phyloP scores from a whole-genome alignment of 257 asterid genomes.

The Apocynum venetum region DNA sequence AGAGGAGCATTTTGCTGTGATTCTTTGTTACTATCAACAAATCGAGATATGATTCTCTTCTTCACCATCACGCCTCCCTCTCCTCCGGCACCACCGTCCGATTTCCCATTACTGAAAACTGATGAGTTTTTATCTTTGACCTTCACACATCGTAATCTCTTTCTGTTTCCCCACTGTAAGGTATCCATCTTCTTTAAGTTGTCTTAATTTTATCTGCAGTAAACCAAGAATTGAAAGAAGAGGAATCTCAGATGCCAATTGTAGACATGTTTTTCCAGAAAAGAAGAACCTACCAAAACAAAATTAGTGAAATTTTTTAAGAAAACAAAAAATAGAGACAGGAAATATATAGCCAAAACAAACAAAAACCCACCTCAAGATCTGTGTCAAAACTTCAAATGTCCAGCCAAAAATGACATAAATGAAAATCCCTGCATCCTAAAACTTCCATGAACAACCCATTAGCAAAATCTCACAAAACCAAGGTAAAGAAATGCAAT shows the following conservation, averaged over 20 bases:
- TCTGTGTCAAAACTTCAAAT: conserved; percentile 11
- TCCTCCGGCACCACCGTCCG: conserved; percentile 19
- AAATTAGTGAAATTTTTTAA: not conserved
- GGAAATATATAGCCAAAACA: not conserved
- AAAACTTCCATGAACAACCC: not conserved
- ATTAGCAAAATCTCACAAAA: not conserved
- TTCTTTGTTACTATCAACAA: conserved; percentile 41
- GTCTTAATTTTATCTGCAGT: not conserved
- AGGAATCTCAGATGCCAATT: not conserved
- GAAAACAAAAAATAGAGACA: not conserved
- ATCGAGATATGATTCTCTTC: conserved; percentile 59
- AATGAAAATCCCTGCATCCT: conserved; percentile 1
- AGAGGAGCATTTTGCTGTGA: conserved; percentile 22
- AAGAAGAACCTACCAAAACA: not conserved
- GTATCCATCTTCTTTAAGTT: conserved; percentile 23
- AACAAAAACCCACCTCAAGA: conserved; percentile 11
- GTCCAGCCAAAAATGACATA: not conserved
- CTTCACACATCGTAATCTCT: conserved; percentile 35
- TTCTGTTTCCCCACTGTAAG: conserved; percentile 43
- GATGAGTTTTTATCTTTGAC: conserved; percentile 28
- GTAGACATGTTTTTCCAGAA: not conserved
- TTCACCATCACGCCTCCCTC: conserved; percentile 9
- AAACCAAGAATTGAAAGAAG: not conserved
- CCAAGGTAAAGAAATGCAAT: not conserved
- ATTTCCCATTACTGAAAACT: conserved; percentile 25